Evolutionary conservation across 2,329 filamentous ascomycete species (phyloP), one percentile per base, ranked within the genome.

Genomic region (Ophiocordyceps camponoti-leonardi): DNA sequence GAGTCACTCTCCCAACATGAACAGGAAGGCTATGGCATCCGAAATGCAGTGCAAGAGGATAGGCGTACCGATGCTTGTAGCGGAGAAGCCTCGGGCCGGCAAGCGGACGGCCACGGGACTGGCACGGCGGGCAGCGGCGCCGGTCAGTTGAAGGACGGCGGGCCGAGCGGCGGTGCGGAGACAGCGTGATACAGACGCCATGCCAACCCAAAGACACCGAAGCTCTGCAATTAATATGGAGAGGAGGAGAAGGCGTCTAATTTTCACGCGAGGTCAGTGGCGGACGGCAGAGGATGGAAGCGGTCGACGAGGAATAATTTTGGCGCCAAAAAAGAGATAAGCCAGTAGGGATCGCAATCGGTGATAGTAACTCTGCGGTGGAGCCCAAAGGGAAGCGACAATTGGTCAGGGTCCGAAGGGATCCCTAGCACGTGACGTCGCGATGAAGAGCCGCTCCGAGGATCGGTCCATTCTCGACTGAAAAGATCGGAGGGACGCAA

Each of bases 151-250:
- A 49, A 70, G 14, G 39, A 37, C 44, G 11, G 42, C 44, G 45
- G 39, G 45, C 20, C 44, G 55, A 72, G 68, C 51, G 42, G 28
- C 42, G 12, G 31, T 16, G 71, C 66, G 49, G 67, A 66, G 51
- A 45, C 43, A 44, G 65, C 64, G 61, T 69, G 65, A 69, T 64
- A 81, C 72, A 65, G 76, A 79, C 53, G 76, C 73, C 75, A 78
- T 78, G n/a, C 11, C 35, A 20, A 18, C 2, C 3, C 8, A 20
- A 19, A 39, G 35, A 10, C 7, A 18, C 10, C 16, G 35, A 18
- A 18, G 6, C 11, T 2, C 26, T 28, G 18, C 35, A 5, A 4
- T n/a, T 19, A n/a, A n/a, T n/a, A n/a, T 11, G 18, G 35, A 19
- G 4, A n/a, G 35, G 18, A 14, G 35, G 8, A 6, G 18, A 18